Percentiles rank a stretch among this genome's conserved stretches.
Conservation (phyloP, 1,284 basidiomycete genomes). For the Apiotrichum laibachii region DNA sequence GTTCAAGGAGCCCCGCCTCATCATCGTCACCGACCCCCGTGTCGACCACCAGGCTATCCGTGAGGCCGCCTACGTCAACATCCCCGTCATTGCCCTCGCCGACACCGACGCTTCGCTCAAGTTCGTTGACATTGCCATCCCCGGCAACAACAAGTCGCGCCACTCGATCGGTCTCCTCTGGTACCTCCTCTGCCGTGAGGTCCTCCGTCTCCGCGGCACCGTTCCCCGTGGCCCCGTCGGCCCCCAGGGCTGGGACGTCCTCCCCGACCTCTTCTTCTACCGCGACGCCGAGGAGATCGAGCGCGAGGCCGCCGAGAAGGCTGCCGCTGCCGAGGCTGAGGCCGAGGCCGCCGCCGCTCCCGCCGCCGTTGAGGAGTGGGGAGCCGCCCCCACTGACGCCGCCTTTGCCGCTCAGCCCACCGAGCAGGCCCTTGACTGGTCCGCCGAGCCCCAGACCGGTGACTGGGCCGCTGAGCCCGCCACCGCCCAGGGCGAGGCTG, state of each 20-base stretch:
- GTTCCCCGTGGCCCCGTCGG: slow-evolving; percentile 83
- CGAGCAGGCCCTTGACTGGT: slow-evolving; percentile 78
- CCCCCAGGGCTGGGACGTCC: slow-evolving; percentile 89
- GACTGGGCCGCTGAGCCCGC: slow-evolving; percentile 41
- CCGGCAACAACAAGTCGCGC: slow-evolving; percentile 98
- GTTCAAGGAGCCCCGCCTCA: slow-evolving; percentile 99
- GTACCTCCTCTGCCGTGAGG: slow-evolving; percentile 98
- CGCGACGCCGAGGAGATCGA: slow-evolving; percentile 98
- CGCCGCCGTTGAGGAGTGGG: slow-evolving; percentile 71
- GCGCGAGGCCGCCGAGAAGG: slow-evolving; percentile 91
- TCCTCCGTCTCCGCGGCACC: slow-evolving; percentile 89
- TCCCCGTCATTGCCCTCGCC: slow-evolving; percentile 97
- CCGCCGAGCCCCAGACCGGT: slow-evolving; percentile 62
- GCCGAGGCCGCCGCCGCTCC: slow-evolving; percentile 51
- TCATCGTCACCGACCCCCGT: slow-evolving; percentile 97
- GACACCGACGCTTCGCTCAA: slow-evolving; percentile 97
- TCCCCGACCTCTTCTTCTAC: slow-evolving; percentile 99
- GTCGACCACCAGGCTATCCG: slow-evolving; percentile 99
- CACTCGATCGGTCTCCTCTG: slow-evolving; percentile 97
- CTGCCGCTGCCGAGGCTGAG: slow-evolving; percentile 67
- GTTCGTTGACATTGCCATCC: slow-evolving; percentile 98
- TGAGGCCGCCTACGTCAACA: slow-evolving; percentile 99
- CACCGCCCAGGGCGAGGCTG: slow-evolving; percentile 26
- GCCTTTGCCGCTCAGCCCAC: slow-evolving; percentile 75
- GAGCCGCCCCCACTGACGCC: slow-evolving; percentile 64